These are phyloP conservation scores for rapeseed (Brassica napus) DNA, from an alignment of 345 rosid species.

Conservation along the genomic window Da-Ae NC_063434.1:2134001-2134500, in stretches of 20 bases:
- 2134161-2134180: background rate
- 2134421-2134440: conserved; percentile 31
- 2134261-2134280: conserved; percentile 49
- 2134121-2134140: background rate
- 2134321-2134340: conserved; percentile 48
- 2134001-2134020: conserved; percentile 3
- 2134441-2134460: conserved; percentile 46
- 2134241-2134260: conserved; percentile 28
- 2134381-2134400: conserved; percentile 37
- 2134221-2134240: conserved; percentile 28
- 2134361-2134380: conserved; percentile 40
- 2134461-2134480: conserved; percentile 48
- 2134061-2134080: background rate
- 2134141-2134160: background rate
- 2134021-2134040: background rate
- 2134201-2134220: conserved; percentile 29
- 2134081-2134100: background rate
- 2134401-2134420: conserved; percentile 31
- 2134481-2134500: conserved; percentile 47
- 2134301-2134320: conserved; percentile 57
- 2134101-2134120: conserved; percentile 10
- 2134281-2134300: conserved; percentile 66
- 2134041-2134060: background rate
- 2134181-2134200: background rate
- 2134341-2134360: conserved; percentile 51